These are phyloP conservation scores for Alternaria brassicicola DNA, from an alignment of 2,329 filamentous ascomycete species.

Conservation along the genomic window DNA sequence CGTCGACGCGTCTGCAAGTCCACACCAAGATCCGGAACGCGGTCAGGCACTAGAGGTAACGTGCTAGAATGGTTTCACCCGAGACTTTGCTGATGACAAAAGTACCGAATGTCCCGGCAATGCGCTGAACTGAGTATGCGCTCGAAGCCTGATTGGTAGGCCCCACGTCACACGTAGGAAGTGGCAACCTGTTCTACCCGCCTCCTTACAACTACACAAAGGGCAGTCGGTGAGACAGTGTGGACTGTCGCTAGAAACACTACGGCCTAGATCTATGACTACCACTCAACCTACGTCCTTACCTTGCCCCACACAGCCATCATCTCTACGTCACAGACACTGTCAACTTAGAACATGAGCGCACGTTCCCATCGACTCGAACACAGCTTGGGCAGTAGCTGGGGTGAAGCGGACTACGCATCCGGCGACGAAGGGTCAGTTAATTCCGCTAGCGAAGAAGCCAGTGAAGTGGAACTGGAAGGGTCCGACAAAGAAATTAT, in stretches of 20 bases:
- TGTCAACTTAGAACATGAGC: constrained; percentile 19
- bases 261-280: neutral
- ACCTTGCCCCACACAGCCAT: neutral
- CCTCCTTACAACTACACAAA: constrained; percentile 22
- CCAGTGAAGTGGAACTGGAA: constrained; percentile 36
- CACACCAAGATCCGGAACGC: neutral
- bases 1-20: constrained; percentile 11
- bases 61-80: neutral
- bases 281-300: neutral
- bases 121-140: constrained; percentile 3
- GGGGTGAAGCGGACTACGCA: constrained; percentile 41
- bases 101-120: constrained; percentile 3
- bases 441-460: constrained; percentile 31
- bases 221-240: constrained; percentile 2
- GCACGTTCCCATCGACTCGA: constrained; percentile 24
- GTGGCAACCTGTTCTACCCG: constrained; percentile 32
- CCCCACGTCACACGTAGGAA: constrained; percentile 36
- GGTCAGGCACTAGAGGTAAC: neutral
- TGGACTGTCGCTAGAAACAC: neutral
- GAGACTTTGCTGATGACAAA: neutral
- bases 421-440: constrained; percentile 36
- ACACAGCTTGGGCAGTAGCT: constrained; percentile 43
- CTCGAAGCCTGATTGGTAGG: constrained; percentile 32
- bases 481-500: constrained; percentile 26
- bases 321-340: neutral